These are phyloP conservation scores for Aspergillus sp. DNA, from an alignment of 2,329 filamentous ascomycete genomes.

Conservation along the genomic window DNA sequence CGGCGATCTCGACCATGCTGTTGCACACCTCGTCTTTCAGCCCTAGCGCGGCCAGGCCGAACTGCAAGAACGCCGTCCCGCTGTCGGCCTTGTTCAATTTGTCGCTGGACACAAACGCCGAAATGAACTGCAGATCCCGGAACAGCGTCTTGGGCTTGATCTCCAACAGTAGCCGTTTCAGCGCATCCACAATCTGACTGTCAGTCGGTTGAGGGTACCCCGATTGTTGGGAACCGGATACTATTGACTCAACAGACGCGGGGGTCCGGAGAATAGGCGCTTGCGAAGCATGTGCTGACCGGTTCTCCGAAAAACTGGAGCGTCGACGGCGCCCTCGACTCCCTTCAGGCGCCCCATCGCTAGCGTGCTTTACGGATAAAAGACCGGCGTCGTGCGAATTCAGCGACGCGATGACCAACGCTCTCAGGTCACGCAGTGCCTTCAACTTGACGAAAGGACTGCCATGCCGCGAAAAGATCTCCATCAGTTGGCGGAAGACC, in stretches of 20 bases:
- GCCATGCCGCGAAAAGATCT: constrained; percentile 79
- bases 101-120: constrained; percentile 50
- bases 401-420: constrained; percentile 68
- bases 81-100: constrained; percentile 50
- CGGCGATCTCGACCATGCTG: constrained; percentile 69
- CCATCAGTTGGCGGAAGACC: constrained; percentile 69
- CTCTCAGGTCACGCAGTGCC: constrained; percentile 71
- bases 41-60: constrained; percentile 75
- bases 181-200: constrained; percentile 52
- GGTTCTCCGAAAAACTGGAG: constrained; percentile 25
- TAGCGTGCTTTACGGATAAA: constrained; percentile 2
- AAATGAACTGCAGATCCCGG: constrained; percentile 66
- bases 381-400: constrained; percentile 26
- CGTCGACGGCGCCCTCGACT: constrained; percentile 14
- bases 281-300: constrained; percentile 6
- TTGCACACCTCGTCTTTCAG: constrained; percentile 81
- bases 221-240: constrained; percentile 28
- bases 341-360: constrained; percentile 4
- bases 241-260: constrained; percentile 20
- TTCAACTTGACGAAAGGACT: constrained; percentile 82
- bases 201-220: constrained; percentile 49
- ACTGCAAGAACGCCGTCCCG: constrained; percentile 80
- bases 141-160: constrained; percentile 73
- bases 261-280: constrained; percentile 13
- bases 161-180: constrained; percentile 58